phyloP scores from a whole-genome alignment of 495 filamentous ascomycete species.

The Podospora bellae-mahoneyi region DNA sequence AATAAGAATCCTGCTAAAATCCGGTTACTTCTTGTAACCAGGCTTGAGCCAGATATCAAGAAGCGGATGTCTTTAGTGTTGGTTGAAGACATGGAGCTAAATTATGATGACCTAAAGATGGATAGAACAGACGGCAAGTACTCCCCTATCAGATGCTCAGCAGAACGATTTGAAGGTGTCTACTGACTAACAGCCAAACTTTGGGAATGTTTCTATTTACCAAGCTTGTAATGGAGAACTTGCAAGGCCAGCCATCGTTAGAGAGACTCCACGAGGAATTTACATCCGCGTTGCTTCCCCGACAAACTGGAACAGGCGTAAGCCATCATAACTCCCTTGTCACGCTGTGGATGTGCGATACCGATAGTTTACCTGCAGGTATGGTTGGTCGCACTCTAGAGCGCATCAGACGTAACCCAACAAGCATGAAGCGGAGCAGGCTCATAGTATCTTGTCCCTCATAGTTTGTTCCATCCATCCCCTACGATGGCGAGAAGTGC shows the following conservation, averaged over 20 bases:
- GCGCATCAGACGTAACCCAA: background rate
- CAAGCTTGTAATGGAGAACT: background rate
- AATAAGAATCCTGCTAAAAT: background rate
- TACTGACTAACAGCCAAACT: background rate
- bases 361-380: background rate
- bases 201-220: background rate
- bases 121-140: background rate
- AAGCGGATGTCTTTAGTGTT: background rate
- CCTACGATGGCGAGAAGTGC: background rate
- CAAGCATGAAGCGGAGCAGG: background rate
- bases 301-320: background rate
- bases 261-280: background rate
- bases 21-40: background rate
- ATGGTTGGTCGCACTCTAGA: background rate
- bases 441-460: background rate
- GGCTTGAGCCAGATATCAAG: background rate
- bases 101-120: background rate
- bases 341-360: background rate
- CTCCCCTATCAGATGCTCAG: background rate
- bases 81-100: background rate
- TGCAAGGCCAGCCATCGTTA: background rate
- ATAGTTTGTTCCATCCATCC: background rate
- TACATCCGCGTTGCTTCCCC: background rate
- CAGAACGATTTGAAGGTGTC: background rate
- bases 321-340: background rate